Base-by-base conservation (phyloP, 225 moss, liverwort and hornwort genomes). In the Marchantia paleacea region DNA sequence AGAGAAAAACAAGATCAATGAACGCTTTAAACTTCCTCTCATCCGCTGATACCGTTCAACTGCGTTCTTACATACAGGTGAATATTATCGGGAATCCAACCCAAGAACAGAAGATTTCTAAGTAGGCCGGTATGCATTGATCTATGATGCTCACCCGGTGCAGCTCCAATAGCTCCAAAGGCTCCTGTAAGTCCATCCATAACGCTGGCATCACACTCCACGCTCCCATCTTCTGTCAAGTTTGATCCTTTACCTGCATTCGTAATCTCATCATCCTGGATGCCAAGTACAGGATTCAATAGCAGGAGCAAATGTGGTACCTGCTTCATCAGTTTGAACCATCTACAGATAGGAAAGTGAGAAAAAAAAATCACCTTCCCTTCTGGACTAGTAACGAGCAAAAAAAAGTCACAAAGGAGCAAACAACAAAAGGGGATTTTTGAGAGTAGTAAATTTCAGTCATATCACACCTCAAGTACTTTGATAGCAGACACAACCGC, bases 221-320 rank as follows among this genome's bases (percentile, higher is more conserved):
- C 99, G 71, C 49, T 84, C 64, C 99, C 99, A 82, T 88, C 87
- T 82, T 95, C 99, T 49, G 99, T 99, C 81, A 99, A 77, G 81
- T 92, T 94, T 31, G 99, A 99, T 71, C 99, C 99, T 86, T 85
- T 88, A 58, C 99, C 99, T 82, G 99, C 95, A 89, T 99, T 99
- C 75, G 99, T 95, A 54, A 91, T 86, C 83, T 91, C 91, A 72
- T 95, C 95, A 85, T 95, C 95, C 97, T 97, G 91, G 79, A 78
- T 24, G 55, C 19, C 3, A 60, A 55, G 47, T 8, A 22, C 4
- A 54, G 16, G 60, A 31, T 22, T 31, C 31, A 31, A 0, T 60
- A 30, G 9, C 12, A 74, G 55, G 25, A 58, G 58, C 39, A 16
- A 58, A 58, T 58, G 18, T 58, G 18, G 58, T 58, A 20, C 16